phyloP scores from a whole-genome alignment of 225 moss, liverwort and hornwort species.

The Pseudisothecium myosuroides region DNA sequence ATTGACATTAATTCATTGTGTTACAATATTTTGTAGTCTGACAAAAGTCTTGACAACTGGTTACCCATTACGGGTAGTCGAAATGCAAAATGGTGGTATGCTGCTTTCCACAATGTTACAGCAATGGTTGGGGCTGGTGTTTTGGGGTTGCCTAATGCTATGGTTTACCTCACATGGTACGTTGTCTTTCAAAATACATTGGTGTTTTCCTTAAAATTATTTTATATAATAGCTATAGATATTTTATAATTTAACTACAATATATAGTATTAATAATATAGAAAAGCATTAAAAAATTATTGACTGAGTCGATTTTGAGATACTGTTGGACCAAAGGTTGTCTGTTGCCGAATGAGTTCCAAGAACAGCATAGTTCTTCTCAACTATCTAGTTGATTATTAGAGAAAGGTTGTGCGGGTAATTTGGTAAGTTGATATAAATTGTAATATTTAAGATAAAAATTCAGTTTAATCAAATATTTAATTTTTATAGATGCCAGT shows the following conservation, averaged over 20 bases:
- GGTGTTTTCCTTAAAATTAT: no score
- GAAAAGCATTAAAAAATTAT: no score
- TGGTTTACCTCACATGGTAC: background rate
- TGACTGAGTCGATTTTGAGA: background rate
- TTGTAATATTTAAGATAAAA: background rate
- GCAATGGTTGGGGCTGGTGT: background rate
- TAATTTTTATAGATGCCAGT: background rate
- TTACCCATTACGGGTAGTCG: background rate
- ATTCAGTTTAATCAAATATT: fast-evolving
- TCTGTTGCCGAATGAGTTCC: background rate
- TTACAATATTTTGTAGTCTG: background rate
- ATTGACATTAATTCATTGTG: background rate
- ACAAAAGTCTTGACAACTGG: background rate
- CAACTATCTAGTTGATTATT: background rate
- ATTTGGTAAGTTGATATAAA: background rate
- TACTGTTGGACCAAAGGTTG: background rate
- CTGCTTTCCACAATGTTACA: background rate
- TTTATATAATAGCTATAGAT: background rate
- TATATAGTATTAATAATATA: no score
- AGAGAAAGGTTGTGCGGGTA: background rate
- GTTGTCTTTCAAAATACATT: background rate
- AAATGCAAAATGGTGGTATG: background rate
- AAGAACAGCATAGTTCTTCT: background rate
- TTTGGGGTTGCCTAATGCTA: background rate
- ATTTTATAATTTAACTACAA: background rate